Percentiles rank a stretch among this genome's conserved stretches.
Conservation (phyloP, 1,284 basidiomycete species). For the Trametes sp. region DNA sequence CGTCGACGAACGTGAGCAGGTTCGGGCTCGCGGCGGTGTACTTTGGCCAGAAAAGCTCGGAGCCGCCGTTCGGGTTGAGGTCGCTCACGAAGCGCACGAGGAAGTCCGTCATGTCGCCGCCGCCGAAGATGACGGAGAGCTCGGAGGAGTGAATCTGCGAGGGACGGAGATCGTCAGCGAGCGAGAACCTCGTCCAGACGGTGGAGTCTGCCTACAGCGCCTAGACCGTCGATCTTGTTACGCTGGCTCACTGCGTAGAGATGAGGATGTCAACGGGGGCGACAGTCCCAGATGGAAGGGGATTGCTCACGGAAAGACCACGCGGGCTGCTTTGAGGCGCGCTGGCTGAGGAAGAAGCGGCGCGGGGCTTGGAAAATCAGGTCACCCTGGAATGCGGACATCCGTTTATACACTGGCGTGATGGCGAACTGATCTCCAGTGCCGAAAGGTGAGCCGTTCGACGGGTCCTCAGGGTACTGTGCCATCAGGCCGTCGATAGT, state of each 20-base stretch:
- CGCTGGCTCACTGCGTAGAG: background rate
- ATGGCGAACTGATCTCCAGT: conserved; percentile 54
- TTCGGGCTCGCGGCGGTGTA: conserved; percentile 6
- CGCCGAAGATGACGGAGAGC: conserved; percentile 16
- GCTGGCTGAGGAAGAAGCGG: conserved; percentile 52
- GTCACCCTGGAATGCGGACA: conserved; percentile 61
- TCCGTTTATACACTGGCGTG: conserved; percentile 59
- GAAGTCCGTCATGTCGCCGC: conserved; percentile 22
- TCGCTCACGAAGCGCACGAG: conserved; percentile 24
- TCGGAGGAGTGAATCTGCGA: conserved; percentile 21
- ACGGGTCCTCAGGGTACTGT: conserved; percentile 39
- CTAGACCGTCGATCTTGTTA: background rate
- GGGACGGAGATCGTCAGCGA: background rate
- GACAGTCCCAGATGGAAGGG: background rate
- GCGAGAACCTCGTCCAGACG: background rate
- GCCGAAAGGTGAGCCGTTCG: conserved; percentile 59
- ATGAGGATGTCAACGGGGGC: background rate
- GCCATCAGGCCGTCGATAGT: conserved; percentile 25
- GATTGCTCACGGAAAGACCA: conserved; percentile 41
- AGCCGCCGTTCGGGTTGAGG: conserved; percentile 44
- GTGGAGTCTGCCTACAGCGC: background rate
- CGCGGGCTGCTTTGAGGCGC: conserved; percentile 35
- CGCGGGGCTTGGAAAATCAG: conserved; percentile 61
- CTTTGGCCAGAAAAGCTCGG: conserved; percentile 6
- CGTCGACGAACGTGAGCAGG: conserved; percentile 29